phyloP scores from a whole-genome alignment of 495 filamentous ascomycete species.

The Filosporella fistucella region DNA sequence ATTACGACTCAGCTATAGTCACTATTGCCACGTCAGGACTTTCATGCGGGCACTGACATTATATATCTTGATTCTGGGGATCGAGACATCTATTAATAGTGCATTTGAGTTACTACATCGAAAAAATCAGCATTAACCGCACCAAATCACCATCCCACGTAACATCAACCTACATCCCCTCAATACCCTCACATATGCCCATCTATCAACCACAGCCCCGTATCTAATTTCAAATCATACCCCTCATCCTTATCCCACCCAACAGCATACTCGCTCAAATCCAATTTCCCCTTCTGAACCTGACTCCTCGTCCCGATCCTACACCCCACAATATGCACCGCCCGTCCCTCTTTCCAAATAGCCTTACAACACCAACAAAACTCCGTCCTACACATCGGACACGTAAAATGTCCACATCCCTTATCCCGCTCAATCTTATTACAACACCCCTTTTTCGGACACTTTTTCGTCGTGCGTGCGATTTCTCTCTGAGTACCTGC shows the following conservation, averaged over 20 bases:
- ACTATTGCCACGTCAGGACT: too few species aligned
- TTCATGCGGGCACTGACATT: too few species aligned
- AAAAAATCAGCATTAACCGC: too few species aligned
- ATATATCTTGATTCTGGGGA: too few species aligned
- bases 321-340: slow-evolving; percentile 1
- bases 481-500: background rate
- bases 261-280: background rate
- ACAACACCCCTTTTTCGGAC: slow-evolving; percentile 12
- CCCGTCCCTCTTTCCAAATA: background rate
- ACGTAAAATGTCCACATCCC: slow-evolving; percentile 11
- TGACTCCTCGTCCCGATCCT: background rate
- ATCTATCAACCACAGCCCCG: too few species aligned
- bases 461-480: slow-evolving; percentile 8
- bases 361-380: slow-evolving; percentile 18
- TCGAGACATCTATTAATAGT: too few species aligned
- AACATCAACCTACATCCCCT: too few species aligned
- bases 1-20: too few species aligned
- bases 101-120: too few species aligned
- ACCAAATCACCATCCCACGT: too few species aligned
- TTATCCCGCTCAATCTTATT: slow-evolving; percentile 12
- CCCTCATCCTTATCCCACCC: slow-evolving; percentile 12
- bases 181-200: too few species aligned
- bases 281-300: background rate
- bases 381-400: slow-evolving; percentile 6
- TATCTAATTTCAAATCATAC: slow-evolving; percentile 11